Base-by-base conservation (phyloP, 1,284 basidiomycete species). In the Tilletiopsis washingtonensis region DNA sequence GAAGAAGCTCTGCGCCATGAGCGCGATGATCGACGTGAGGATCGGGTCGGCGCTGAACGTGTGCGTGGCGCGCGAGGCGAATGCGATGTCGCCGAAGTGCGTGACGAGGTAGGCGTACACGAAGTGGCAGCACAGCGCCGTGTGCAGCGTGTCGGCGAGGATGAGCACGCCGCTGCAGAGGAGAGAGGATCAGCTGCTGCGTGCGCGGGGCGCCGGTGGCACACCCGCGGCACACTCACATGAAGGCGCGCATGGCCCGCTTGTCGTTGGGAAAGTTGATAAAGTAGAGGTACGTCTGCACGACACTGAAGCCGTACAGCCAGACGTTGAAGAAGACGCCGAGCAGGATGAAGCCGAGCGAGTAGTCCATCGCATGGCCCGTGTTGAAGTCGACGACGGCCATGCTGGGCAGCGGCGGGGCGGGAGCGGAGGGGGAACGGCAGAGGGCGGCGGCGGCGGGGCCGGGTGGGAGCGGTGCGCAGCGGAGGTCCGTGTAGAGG, bases 211-310 rank as follows among this genome's bases (percentile, higher is more conserved):
- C n/a, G n/a, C n/a, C n/a, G n/a, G n/a, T n/a, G n/a, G n/a, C n/a
- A n/a, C n/a, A n/a, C n/a, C n/a, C n/a, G n/a, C n/a, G n/a, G n/a
- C n/a, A n/a, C n/a, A n/a, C n/a, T n/a, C n/a, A n/a, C n/a, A 67
- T 64, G 44, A 67, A 62, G 29, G 52, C 51, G 32, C 64, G 47
- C 60, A 67, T 56, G 45, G 58, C 51, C 6, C 52, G 47, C 49
- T 59, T 64, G 59, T 69, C 66, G 15, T 26, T 51, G 51, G 57
- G 56, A 54, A 69, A 69, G 48, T 59, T 40, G 46, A 56, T 49
- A 25, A 61, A 63, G 59, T 65, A 65, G 52, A 65, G 60, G 54
- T 65, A 65, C 12, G 56, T 59, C 44, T 64, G 62, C n/a, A 64
- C 62, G 38, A 59, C 59, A 15, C 54, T 62, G 50, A 67, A 65